Percentiles rank a stretch among this genome's conserved stretches.
phyloP scores from a whole-genome alignment of 2,329 filamentous ascomycete species.

The Colletotrichum sansevieriae region DNA sequence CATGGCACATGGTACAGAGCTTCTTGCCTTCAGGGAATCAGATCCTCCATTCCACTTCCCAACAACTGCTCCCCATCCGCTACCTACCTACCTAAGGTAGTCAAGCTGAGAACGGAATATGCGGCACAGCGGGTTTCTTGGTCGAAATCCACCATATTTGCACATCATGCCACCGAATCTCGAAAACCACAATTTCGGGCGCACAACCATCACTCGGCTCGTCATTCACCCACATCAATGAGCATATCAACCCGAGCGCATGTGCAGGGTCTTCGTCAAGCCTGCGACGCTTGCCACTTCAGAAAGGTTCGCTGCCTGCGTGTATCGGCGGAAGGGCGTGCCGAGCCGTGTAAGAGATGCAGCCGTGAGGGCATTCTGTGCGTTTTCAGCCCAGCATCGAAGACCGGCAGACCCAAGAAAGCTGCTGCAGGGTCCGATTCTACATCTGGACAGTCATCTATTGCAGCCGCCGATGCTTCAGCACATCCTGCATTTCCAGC shows the following conservation, averaged over 20 bases:
- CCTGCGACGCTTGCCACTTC: constrained; percentile 34
- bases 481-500: too few species aligned
- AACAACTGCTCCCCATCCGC: too few species aligned
- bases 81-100: too few species aligned
- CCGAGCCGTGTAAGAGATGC: constrained; percentile 15
- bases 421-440: background rate
- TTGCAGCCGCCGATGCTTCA: background rate
- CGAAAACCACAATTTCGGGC: background rate
- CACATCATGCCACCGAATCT: background rate
- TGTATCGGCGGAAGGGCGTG: background rate
- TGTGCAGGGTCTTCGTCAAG: constrained; percentile 17
- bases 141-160: background rate
- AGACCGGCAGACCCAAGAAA: constrained; percentile 31
- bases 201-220: too few species aligned
- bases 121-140: too few species aligned
- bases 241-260: background rate
- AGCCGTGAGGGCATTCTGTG: constrained; percentile 17
- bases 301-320: constrained; percentile 31
- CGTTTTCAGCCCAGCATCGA: constrained; percentile 32
- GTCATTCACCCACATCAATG: background rate
- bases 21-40: background rate
- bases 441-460: background rate
- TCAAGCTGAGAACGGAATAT: too few species aligned
- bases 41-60: too few species aligned
- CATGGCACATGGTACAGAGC: too few species aligned